Base-by-base conservation (phyloP, 2,329 filamentous ascomycete genomes). In the Aspergillus candidus region DNA sequence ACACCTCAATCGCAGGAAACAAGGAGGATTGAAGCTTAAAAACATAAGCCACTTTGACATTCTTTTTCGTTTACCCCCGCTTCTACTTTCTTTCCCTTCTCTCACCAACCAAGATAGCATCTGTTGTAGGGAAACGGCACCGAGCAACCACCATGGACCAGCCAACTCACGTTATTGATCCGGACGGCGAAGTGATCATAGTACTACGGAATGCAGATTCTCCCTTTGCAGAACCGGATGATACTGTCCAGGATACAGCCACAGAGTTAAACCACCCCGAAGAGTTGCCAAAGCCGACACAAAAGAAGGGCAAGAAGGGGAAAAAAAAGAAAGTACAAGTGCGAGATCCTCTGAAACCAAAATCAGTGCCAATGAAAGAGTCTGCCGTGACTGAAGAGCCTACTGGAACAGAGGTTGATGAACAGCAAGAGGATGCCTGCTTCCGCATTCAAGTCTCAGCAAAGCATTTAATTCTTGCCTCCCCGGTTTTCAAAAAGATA, bases 371-470 rank as follows among this genome's bases (percentile, higher is more conserved):
- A n/a, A 3, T 13, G 1, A 35, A 40, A 29, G 38, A 35, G 17
- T 11, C 14, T 13, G 11, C n/a, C 11, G 18, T 18, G 18, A 18
- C 18, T 6, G 18, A 18, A 18, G 18, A 3, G 18, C 18, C 18
- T 18, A 18, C 18, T 18, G 42, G 39, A 32, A 33, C 31, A 12
- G 37, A 6, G n/a, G 27, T 32, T 31, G 17, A 11, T 27, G 32
- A 35, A n/a, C n/a, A 18, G 6, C 3, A 3, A 3, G 22, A 41
- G 4, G 18, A 18, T 5, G 18, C 1, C 6, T 18, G 18, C 18
- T 17, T 45, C 32, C 36, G 50, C 22, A 50, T 58, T 11, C 52
- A 52, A 44, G 55, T 57, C 17, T 59, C 57, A 4, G 52, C 55
- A 2, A 57, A 54, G 7, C 56, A 58, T 43, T 31, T 59, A 11